phyloP scores from a whole-genome alignment of 2,329 filamentous ascomycete species.

The Tolypocladium inflatum region DNA sequence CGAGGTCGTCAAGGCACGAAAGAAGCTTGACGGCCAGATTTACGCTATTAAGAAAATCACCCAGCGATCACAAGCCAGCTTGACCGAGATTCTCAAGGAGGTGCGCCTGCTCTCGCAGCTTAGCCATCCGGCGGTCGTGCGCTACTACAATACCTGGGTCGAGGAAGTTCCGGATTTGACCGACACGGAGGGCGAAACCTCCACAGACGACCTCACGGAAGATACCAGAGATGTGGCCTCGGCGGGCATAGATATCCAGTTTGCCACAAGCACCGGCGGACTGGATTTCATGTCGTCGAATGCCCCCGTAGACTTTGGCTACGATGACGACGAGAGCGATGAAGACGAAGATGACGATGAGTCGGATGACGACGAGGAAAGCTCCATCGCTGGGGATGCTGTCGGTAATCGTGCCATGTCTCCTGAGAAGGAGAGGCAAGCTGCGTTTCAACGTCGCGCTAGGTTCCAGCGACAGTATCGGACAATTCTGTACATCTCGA shows the following conservation, averaged over 20 bases:
- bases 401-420: conserved; percentile 15
- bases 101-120: conserved; percentile 85
- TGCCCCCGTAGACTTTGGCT: conserved; percentile 70
- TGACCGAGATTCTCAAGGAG: conserved; percentile 76
- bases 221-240: conserved; percentile 28
- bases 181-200: conserved; percentile 48
- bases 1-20: conserved; percentile 89
- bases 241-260: conserved; percentile 39
- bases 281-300: conserved; percentile 91
- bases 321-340: conserved; percentile 40
- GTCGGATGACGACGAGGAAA: conserved; percentile 35
- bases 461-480: conserved; percentile 44
- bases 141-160: conserved; percentile 94
- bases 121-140: conserved; percentile 77
- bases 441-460: conserved; percentile 18
- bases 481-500: conserved; percentile 89
- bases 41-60: conserved; percentile 97
- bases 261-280: conserved; percentile 65
- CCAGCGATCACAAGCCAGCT: conserved; percentile 65
- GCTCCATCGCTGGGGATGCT: conserved; percentile 22
- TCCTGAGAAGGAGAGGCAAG: conserved; percentile 20
- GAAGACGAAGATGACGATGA: conserved; percentile 36
- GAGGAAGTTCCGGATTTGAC: conserved; percentile 55
- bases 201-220: conserved; percentile 36
- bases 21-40: conserved; percentile 85